Percentiles rank a stretch among this genome's conserved stretches.
Conservation (phyloP, 2,329 filamentous ascomycete species). For the Diplodia corticola region DNA sequence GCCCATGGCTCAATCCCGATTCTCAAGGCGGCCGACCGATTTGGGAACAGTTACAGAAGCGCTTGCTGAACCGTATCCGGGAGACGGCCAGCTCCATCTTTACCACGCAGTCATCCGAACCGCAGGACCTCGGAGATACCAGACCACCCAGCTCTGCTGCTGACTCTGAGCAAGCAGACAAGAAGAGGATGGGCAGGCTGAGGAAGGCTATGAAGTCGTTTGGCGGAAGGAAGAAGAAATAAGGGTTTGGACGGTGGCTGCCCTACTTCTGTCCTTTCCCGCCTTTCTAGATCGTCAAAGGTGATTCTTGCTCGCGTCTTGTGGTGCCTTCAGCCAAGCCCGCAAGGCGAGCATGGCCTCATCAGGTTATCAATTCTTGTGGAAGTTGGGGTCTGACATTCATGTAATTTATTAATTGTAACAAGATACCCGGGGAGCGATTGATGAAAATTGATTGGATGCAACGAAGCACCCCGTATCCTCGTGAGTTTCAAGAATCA, state of each 20-base stretch:
- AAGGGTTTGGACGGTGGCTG: background rate
- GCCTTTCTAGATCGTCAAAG: background rate
- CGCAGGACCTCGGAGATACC: conserved; percentile 1
- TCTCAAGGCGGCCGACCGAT: conserved; percentile 30
- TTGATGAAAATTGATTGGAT: background rate
- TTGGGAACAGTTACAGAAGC: conserved; percentile 42
- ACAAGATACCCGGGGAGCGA: conserved; percentile 14
- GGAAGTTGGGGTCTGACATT: background rate
- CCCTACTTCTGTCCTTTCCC: background rate
- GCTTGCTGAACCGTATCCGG: conserved; percentile 1
- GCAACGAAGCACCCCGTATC: background rate
- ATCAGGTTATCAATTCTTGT: background rate
- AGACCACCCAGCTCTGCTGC: conserved; percentile 19
- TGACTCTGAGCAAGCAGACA: conserved; percentile 15
- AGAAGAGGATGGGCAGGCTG: conserved; percentile 19
- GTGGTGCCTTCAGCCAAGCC: background rate
- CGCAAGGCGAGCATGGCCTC: background rate
- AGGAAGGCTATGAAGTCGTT: conserved; percentile 23
- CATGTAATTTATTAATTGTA: conserved; percentile 15
- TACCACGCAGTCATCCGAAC: conserved; percentile 15
- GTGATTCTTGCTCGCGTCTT: background rate
- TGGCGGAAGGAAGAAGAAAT: conserved; percentile 17
- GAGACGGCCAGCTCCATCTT: conserved; percentile 1
- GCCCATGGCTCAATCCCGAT: conserved; percentile 42
- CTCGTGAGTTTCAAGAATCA: background rate